A percentile compares a stretch with the other conserved stretches of the same genome.
Conservation (phyloP, 148 eudicot species). For the Chenopodium album region DNA sequence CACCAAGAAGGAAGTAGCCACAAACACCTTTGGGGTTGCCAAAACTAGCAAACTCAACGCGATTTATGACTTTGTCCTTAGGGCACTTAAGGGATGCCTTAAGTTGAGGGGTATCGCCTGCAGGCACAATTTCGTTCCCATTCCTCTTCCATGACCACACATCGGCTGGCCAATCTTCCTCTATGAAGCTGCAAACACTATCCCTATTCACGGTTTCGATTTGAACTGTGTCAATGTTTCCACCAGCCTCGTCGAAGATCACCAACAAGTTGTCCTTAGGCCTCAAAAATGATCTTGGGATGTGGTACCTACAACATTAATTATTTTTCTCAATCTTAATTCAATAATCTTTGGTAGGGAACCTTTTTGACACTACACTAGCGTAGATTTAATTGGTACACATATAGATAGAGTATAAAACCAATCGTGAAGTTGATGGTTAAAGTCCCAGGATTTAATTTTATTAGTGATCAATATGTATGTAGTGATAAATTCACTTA, state of each 20-base stretch:
- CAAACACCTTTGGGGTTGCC: conserved; percentile 71
- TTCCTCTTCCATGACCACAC: conserved; percentile 53
- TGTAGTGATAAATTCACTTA: too few relatives aligned
- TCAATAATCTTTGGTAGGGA: too few relatives aligned
- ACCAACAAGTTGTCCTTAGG: conserved; percentile 67
- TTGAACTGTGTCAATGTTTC: conserved; percentile 47
- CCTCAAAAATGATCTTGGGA: conserved; percentile 74
- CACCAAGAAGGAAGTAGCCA: conserved; percentile 45
- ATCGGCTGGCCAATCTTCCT: conserved; percentile 49
- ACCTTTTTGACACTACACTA: too few relatives aligned
- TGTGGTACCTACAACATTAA: conserved; percentile 57
- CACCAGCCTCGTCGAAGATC: conserved; percentile 72
- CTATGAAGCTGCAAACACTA: conserved; percentile 53
- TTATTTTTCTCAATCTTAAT: neutral
- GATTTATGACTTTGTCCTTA: conserved; percentile 36
- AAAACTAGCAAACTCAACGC: conserved; percentile 67
- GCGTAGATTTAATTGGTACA: too few relatives aligned
- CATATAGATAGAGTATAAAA: too few relatives aligned
- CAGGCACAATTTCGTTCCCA: conserved; percentile 25
- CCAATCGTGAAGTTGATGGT: too few relatives aligned
- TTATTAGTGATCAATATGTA: too few relatives aligned
- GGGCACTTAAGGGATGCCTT: conserved; percentile 57
- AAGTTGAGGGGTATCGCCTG: conserved; percentile 21
- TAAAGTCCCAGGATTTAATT: too few relatives aligned
- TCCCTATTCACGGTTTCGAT: conserved; percentile 56